A percentile compares a stretch with the other conserved stretches of the same genome.
phyloP scores from a whole-genome alignment of 768 basidiomycete species.

The Asterophora parasitica region DNA sequence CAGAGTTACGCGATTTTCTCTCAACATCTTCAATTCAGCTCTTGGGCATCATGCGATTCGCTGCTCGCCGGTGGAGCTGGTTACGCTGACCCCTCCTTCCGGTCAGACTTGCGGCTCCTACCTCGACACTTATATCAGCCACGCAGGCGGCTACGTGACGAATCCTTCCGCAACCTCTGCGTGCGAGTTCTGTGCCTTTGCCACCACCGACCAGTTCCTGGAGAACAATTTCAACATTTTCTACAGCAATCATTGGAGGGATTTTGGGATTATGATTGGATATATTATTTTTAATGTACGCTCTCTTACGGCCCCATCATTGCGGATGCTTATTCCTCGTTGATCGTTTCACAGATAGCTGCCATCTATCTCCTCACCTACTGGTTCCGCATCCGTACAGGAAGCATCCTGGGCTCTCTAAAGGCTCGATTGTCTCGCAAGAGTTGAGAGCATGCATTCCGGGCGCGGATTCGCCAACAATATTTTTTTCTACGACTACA shows the following conservation, averaged over 20 bases:
- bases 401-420: conserved; percentile 6
- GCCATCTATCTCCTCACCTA: conserved; percentile 51
- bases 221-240: conserved; percentile 52
- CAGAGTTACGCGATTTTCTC: conserved; percentile 16
- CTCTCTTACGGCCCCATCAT: not conserved
- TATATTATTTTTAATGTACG: conserved; percentile 45
- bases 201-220: conserved; percentile 54
- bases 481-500: no score
- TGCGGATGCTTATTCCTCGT: not conserved
- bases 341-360: conserved; percentile 31
- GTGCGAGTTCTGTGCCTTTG: conserved; percentile 54
- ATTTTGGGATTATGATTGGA: conserved; percentile 46
- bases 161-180: conserved; percentile 43
- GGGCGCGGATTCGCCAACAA: no score
- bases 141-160: conserved; percentile 54
- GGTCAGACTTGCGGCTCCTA: conserved; percentile 55
- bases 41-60: conserved; percentile 43
- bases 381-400: conserved; percentile 15
- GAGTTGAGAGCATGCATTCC: not conserved
- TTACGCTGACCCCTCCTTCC: conserved; percentile 51
- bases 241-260: conserved; percentile 48
- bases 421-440: conserved; percentile 5
- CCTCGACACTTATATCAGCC: conserved; percentile 44
- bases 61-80: conserved; percentile 60
- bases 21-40: conserved; percentile 34